phyloP scores from a whole-genome alignment of 2,329 filamentous ascomycete species.

The Exophiala lecanii-corni region DNA sequence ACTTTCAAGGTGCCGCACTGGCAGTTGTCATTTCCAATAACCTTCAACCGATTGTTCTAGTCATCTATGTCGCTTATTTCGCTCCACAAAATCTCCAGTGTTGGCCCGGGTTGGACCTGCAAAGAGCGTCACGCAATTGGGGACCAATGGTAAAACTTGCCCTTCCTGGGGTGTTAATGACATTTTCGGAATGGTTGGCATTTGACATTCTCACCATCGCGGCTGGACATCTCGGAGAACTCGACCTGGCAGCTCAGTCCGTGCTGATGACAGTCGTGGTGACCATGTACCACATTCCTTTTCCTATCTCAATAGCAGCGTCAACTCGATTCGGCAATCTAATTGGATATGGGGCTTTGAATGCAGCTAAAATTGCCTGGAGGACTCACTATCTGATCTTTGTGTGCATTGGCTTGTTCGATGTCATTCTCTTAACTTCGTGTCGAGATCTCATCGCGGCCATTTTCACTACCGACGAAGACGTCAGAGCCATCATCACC shows the following conservation, averaged over 20 bases:
- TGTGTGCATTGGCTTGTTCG: slow-evolving; percentile 63
- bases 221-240: slow-evolving; percentile 65
- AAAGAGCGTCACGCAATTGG: slow-evolving; percentile 63
- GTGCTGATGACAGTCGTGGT: slow-evolving; percentile 73
- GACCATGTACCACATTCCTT: slow-evolving; percentile 76
- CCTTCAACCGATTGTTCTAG: slow-evolving; percentile 59
- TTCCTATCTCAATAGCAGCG: slow-evolving; percentile 74
- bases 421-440: slow-evolving; percentile 59
- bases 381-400: slow-evolving; percentile 62
- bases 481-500: slow-evolving; percentile 59
- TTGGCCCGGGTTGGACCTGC: slow-evolving; percentile 64
- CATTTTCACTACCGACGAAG: slow-evolving; percentile 62
- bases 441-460: slow-evolving; percentile 64
- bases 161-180: slow-evolving; percentile 77
- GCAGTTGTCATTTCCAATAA: slow-evolving; percentile 65
- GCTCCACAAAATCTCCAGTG: slow-evolving; percentile 58
- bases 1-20: slow-evolving; percentile 67
- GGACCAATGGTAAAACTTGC: slow-evolving; percentile 71
- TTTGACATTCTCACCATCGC: slow-evolving; percentile 77
- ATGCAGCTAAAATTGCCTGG: slow-evolving; percentile 67
- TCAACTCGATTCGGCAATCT: slow-evolving; percentile 79
- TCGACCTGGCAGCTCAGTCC: slow-evolving; percentile 73
- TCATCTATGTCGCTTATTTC: slow-evolving; percentile 62
- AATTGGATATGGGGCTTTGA: slow-evolving; percentile 71
- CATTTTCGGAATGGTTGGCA: slow-evolving; percentile 77